Conservation (phyloP, 2,329 filamentous ascomycete genomes). For the Claviceps lovelessii region DNA sequence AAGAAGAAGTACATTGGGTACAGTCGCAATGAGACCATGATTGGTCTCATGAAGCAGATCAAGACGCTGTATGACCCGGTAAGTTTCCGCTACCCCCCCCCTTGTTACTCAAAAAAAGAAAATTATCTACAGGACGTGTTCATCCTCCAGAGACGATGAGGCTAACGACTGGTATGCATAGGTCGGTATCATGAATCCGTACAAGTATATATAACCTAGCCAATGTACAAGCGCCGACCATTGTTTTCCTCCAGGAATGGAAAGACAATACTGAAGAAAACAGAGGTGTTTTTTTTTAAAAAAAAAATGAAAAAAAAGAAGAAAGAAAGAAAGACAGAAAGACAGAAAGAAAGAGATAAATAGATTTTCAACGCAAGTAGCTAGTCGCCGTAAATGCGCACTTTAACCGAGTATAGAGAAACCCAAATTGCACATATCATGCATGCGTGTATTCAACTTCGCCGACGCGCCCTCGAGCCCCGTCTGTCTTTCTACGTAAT, state of each 20-base stretch:
- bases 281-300: not conserved
- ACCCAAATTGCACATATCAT: too few species aligned
- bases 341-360: too few species aligned
- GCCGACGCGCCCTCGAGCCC: too few species aligned
- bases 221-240: not conserved
- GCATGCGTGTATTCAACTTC: too few species aligned
- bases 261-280: too few species aligned
- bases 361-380: too few species aligned
- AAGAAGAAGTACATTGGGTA: slow-evolving; percentile 96
- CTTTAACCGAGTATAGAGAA: too few species aligned
- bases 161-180: slow-evolving; percentile 32
- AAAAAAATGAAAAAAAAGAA: not conserved
- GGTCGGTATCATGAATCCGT: slow-evolving; percentile 98
- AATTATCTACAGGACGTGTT: too few species aligned
- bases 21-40: slow-evolving; percentile 74
- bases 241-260: not conserved
- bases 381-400: too few species aligned
- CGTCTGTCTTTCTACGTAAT: too few species aligned
- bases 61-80: slow-evolving; percentile 92
- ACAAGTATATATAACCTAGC: slow-evolving; percentile 65
- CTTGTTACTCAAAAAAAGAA: too few species aligned
- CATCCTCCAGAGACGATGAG: slow-evolving; percentile 4
- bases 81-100: slow-evolving; percentile 24
- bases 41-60: slow-evolving; percentile 86
- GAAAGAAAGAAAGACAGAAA: too few species aligned